Percentiles rank a stretch among this genome's conserved stretches.
Evolutionary conservation across 2,329 filamentous ascomycete genomes (phyloP).

Genomic region (Thermoascus crustaceus): DNA sequence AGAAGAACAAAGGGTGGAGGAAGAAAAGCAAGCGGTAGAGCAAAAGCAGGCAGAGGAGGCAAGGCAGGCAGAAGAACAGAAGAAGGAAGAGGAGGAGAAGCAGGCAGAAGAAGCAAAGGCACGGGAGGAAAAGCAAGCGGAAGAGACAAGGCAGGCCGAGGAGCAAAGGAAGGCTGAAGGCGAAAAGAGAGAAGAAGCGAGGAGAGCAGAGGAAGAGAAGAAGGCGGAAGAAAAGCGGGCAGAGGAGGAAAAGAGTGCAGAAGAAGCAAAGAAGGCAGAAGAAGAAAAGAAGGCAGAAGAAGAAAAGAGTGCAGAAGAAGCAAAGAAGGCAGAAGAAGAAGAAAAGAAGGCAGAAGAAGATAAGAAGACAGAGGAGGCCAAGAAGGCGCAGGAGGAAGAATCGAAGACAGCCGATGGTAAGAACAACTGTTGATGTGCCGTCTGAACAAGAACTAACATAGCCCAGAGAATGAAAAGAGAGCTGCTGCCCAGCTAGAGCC

Average conservation of each 20-base stretch:
- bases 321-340: constrained; percentile 19
- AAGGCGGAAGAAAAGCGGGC: constrained; percentile 11
- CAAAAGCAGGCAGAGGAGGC: constrained; percentile 2
- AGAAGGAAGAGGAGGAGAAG: constrained; percentile 2
- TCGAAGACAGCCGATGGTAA: constrained; percentile 4
- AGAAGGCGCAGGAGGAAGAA: constrained; percentile 7
- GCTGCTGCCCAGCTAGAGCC: not conserved
- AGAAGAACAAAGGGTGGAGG: too few relatives aligned
- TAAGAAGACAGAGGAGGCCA: constrained; percentile 6
- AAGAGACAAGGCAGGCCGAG: not conserved
- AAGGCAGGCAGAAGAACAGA: constrained; percentile 1
- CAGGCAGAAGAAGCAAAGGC: constrained; percentile 1
- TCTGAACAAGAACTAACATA: not conserved
- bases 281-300: constrained; percentile 8
- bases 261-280: constrained; percentile 7
- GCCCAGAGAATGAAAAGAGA: not conserved
- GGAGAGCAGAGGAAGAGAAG: constrained; percentile 6
- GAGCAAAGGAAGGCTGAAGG: constrained; percentile 2
- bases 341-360: constrained; percentile 16
- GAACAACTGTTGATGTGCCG: not conserved
- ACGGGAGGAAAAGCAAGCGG: constrained; percentile 2
- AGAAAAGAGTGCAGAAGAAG: constrained; percentile 6
- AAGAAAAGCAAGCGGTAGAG: too few relatives aligned
- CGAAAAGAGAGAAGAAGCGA: not conserved
- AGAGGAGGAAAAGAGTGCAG: constrained; percentile 14